Conservation (phyloP, 2,329 filamentous ascomycete species). For the Aspergillus fumigatiaffinis region DNA sequence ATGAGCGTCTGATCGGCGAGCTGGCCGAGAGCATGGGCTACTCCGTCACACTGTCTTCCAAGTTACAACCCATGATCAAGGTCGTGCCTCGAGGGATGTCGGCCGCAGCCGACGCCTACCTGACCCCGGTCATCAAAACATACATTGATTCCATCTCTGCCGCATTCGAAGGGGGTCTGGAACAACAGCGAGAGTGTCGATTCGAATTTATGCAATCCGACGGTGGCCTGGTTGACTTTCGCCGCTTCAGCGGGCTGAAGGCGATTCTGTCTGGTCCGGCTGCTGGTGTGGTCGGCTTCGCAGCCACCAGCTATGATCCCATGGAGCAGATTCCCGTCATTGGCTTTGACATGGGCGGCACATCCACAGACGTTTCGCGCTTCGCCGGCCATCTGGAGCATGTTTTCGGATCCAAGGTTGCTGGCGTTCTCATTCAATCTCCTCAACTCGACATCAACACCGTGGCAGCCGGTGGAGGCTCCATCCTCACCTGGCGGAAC, state of each 20-base stretch:
- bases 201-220: conserved; percentile 98
- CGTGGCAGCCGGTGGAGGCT: conserved; percentile 76
- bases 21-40: conserved; percentile 79
- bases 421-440: conserved; percentile 89
- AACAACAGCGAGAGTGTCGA: conserved; percentile 66
- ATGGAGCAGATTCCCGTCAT: conserved; percentile 81
- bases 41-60: conserved; percentile 70
- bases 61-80: conserved; percentile 83
- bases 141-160: conserved; percentile 57
- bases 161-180: conserved; percentile 76
- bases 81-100: conserved; percentile 73
- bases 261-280: conserved; percentile 88
- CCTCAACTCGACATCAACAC: conserved; percentile 94
- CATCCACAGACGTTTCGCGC: conserved; percentile 80
- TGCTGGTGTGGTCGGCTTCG: conserved; percentile 91
- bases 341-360: conserved; percentile 95
- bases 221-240: conserved; percentile 59
- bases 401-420: conserved; percentile 89
- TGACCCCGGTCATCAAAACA: conserved; percentile 73
- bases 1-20: conserved; percentile 74
- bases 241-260: conserved; percentile 73
- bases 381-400: conserved; percentile 89
- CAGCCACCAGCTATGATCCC: conserved; percentile 82
- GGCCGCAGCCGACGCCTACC: conserved; percentile 74
- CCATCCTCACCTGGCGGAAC: conserved; percentile 75